Evolutionary conservation across 2,329 filamentous ascomycete genomes (phyloP), one percentile per base, ranked within the genome.

Genomic region (Ceratocystis huliohia): DNA sequence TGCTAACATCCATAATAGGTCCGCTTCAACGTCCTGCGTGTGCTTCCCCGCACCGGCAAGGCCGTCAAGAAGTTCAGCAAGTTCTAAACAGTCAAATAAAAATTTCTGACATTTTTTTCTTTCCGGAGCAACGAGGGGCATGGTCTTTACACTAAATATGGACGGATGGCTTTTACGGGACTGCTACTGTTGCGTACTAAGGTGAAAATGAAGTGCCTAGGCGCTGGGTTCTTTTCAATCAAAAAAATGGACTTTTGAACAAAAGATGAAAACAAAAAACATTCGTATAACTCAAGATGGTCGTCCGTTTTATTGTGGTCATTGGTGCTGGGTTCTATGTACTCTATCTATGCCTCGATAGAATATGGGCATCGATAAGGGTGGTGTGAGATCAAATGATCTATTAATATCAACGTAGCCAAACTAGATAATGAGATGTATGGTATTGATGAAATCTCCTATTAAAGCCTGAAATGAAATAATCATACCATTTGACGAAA

Each of bases 11-110:
- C 69, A 65, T 64, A 68, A 63, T 72, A 96, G 91, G 89, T 96
- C 78, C 94, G 94, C 78, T 99, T 99, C 90, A 99, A 99, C 84
- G 92, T 96, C 78, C 90, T 99, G 78, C 92, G 94, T 77, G 94
- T 99, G 75, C 89, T 97, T 76, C 93, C 93, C 81, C 88, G 92
- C 83, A 96, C 91, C 75, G 91, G 92, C 82, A 96, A 96, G 88
- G 82, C 86, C 75, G 91, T 96, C 80, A 99, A 99, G 91, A 81
- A 87, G 80, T 99, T 99, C 87, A 84, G 80, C 84, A 99, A 99
- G 86, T 99, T 99, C 85, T 99, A 96, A 87, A 75, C 75, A 75
- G 57, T 68, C 63, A 66, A 68, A 68, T 66, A 68, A 68, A 69
- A 68, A 68, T 64, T 61, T 76, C 71, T 80, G 79, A 79, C 79